A percentile compares a stretch with the other conserved stretches of the same genome.
Evolutionary conservation across 768 basidiomycete genomes (phyloP).

Genomic region (Rhodosporidiobolus odoratus): DNA sequence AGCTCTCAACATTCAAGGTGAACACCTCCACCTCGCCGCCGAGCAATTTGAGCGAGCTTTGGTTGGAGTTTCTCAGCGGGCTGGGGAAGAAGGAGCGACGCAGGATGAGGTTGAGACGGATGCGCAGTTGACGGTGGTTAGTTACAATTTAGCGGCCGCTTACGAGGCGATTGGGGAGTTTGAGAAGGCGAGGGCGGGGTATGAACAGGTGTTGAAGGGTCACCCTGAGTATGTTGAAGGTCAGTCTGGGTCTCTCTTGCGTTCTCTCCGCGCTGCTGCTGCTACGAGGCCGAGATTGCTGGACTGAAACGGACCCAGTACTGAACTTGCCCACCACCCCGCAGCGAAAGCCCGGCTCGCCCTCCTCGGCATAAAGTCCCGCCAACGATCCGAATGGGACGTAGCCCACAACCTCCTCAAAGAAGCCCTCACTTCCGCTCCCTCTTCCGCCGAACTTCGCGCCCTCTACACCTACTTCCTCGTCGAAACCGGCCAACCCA

Average conservation of each 20-base stretch:
- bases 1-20: conserved; percentile 39
- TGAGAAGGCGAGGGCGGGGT: conserved; percentile 72
- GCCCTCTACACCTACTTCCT: conserved; percentile 92
- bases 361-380: conserved; percentile 67
- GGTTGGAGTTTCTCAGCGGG: not conserved
- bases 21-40: conserved; percentile 54
- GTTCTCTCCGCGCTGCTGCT: not conserved
- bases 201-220: conserved; percentile 66
- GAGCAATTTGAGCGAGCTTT: conserved; percentile 59
- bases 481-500: conserved; percentile 73
- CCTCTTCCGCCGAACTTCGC: conserved; percentile 74
- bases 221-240: conserved; percentile 97
- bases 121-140: conserved; percentile 68
- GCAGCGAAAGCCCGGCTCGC: conserved; percentile 89
- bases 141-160: conserved; percentile 86
- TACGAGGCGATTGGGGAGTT: conserved; percentile 79
- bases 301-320: no score
- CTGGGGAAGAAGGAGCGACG: conserved; percentile 41
- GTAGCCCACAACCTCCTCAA: conserved; percentile 86
- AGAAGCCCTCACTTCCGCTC: conserved; percentile 74
- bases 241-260: conserved; percentile 48
- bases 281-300: not conserved
- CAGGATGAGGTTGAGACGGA: no score
- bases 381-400: conserved; percentile 48
- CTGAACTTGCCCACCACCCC: no score